Base-by-base conservation (phyloP, 2,329 filamentous ascomycete genomes). In the Calycina herbarum region DNA sequence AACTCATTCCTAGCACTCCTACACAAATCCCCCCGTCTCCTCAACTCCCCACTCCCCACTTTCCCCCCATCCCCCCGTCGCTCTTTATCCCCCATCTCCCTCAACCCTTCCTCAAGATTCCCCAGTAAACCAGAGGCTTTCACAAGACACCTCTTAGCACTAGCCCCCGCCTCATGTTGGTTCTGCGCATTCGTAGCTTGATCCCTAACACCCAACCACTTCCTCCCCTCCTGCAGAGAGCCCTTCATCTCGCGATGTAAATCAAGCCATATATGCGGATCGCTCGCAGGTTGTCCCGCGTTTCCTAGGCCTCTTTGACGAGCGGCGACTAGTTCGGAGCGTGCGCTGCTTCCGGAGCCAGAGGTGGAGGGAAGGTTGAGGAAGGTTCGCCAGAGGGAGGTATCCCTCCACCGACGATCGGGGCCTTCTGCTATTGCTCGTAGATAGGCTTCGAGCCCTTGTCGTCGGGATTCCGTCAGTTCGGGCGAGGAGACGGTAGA, bases 351-450 rank as follows among this genome's bases (percentile, higher is more conserved):
- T n/a, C 64, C 66, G 65, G 65, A 77, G 68, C 74, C 82, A 42
- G 84, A 67, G 72, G 67, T 72, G 24, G 79, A 80, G 1, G 89
- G 89, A 6, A 95, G 82, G 72, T 89, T 90, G 35, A 95, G 78
- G 73, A 95, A 96, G 0, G 83, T 78, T 51, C 90, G 83, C 88
- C 92, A 96, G 2, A 85, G 86, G 17, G 84, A 83, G 0, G 88
- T 90, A 70, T 91, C 87, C 24, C 91, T 84, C 92, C 92, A 95
- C 72, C 90, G 81, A 17, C 86, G 82, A 76, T 95, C 91, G n/a
- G 89, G 87, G 3, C 86, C 83, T 67, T 87, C 87, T 59, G 92
- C 89, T 66, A 95, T 90, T 48, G 85, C 85, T 61, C 86, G 85
- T 2, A 95, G 82, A 77, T 94, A 95, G 57, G 80, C 78, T 76